phyloP scores from a whole-genome alignment of 2,329 filamentous ascomycete genomes.

The Bisporella sp. region DNA sequence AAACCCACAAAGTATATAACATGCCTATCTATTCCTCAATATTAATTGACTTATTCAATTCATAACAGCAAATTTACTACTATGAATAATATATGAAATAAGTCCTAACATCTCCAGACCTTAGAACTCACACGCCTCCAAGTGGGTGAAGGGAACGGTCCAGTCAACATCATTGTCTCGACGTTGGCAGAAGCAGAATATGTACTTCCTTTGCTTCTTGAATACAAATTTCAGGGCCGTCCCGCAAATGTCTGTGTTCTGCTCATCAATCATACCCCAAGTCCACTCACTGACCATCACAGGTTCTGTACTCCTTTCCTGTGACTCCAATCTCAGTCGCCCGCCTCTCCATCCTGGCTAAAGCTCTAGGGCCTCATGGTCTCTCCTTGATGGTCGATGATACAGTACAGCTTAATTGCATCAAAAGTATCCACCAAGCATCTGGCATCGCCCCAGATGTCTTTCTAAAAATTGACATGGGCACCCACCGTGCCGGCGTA shows the following conservation, averaged over 20 bases:
- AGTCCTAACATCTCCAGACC: slow-evolving; percentile 40
- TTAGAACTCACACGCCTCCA: slow-evolving; percentile 59
- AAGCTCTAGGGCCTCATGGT: slow-evolving; percentile 45
- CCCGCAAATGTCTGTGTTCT: slow-evolving; percentile 46
- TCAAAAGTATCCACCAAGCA: slow-evolving; percentile 35
- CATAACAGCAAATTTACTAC: neutral
- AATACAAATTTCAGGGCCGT: slow-evolving; percentile 47
- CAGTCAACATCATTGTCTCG: slow-evolving; percentile 58
- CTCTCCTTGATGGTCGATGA: slow-evolving; percentile 67
- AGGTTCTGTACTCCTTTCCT: slow-evolving; percentile 57
- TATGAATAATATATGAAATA: neutral
- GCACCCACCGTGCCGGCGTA: slow-evolving; percentile 64
- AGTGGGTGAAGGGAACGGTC: slow-evolving; percentile 47
- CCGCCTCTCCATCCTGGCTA: slow-evolving; percentile 51
- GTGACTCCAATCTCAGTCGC: slow-evolving; percentile 52
- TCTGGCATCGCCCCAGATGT: slow-evolving; percentile 45
- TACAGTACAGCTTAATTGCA: slow-evolving; percentile 47
- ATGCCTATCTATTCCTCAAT: neutral
- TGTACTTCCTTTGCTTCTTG: slow-evolving; percentile 51
- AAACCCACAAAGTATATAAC: slow-evolving; percentile 66
- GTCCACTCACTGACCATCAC: slow-evolving; percentile 1
- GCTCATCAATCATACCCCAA: neutral
- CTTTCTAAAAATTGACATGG: slow-evolving; percentile 71
- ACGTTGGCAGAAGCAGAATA: slow-evolving; percentile 70
- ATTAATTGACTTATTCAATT: too few relatives aligned